A percentile compares a stretch with the other conserved stretches of the same genome.
Conservation (phyloP, 2,329 filamentous ascomycete species). For the Epichloe elymi region DNA sequence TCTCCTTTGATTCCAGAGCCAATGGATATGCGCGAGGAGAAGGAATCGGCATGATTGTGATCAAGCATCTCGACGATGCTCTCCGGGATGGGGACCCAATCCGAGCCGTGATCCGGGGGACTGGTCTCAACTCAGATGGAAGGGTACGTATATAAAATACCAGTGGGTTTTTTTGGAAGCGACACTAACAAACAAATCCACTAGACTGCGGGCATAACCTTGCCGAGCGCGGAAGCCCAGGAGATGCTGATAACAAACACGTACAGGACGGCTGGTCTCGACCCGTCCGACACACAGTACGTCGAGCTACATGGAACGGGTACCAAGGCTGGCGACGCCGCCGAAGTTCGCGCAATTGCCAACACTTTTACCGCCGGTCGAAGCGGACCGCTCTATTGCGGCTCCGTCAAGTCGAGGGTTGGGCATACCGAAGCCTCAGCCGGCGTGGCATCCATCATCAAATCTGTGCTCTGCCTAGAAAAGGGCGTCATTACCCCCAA, state of each 20-base stretch:
- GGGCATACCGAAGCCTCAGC: conserved; percentile 16
- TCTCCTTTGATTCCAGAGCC: too few species aligned
- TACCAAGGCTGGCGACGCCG: conserved; percentile 35
- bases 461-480: conserved; percentile 1
- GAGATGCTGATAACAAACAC: not conserved
- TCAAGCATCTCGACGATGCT: too few species aligned
- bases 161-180: too few species aligned
- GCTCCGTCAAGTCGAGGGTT: conserved; percentile 1
- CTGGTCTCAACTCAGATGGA: too few species aligned
- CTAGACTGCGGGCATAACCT: conserved; percentile 1
- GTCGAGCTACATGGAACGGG: conserved; percentile 17
- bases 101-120: too few species aligned
- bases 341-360: conserved; percentile 16
- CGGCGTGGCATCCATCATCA: conserved; percentile 16
- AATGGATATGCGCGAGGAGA: too few species aligned
- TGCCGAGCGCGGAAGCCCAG: conserved; percentile 11
- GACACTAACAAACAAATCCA: too few species aligned
- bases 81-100: too few species aligned
- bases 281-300: not conserved
- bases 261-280: not conserved
- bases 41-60: too few species aligned
- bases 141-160: too few species aligned
- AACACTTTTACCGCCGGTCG: not conserved
- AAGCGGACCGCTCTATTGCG: not conserved
- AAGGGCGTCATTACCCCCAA: too few species aligned